Evolutionary conservation across 164 flowering plant species (phyloP).

Genomic region (Paratinospora sagittata): DNA sequence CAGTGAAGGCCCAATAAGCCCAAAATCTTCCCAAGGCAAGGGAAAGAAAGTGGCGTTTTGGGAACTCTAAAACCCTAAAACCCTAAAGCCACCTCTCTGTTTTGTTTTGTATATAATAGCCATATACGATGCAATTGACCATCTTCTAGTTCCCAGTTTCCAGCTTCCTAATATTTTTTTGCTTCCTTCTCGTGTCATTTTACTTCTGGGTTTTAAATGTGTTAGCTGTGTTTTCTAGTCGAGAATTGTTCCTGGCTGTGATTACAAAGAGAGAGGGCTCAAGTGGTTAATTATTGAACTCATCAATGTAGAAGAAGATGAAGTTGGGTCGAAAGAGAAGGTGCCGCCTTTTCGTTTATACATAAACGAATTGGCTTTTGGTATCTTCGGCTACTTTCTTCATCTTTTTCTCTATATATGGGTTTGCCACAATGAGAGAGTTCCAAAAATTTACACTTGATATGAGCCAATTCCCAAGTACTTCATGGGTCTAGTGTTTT

Average conservation of each 20-base stretch:
- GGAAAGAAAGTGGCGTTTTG: too few relatives aligned
- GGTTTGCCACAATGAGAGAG: slow-evolving; percentile 41
- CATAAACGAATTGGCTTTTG: slow-evolving; percentile 1
- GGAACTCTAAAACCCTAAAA: too few relatives aligned
- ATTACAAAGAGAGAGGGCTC: slow-evolving; percentile 72
- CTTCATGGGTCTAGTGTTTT: background rate
- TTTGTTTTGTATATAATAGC: too few relatives aligned
- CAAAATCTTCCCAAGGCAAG: too few relatives aligned
- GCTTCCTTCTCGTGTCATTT: too few relatives aligned
- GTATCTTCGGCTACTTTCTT: slow-evolving; percentile 19
- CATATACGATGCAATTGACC: too few relatives aligned
- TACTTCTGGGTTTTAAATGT: background rate
- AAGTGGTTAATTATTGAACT: slow-evolving; percentile 30
- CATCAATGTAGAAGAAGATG: background rate
- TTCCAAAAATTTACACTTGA: slow-evolving; percentile 44
- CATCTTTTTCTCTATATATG: slow-evolving; percentile 6
- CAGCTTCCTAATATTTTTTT: too few relatives aligned
- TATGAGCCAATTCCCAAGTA: slow-evolving; percentile 33
- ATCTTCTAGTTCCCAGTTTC: too few relatives aligned
- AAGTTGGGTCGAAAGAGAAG: background rate
- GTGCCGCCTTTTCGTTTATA: slow-evolving; percentile 16
- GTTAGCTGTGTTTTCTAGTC: too few relatives aligned
- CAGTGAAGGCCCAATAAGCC: too few relatives aligned
- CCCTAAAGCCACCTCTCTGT: too few relatives aligned
- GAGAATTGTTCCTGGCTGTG: slow-evolving; percentile 19